Percentiles rank a stretch among this genome's conserved stretches.
These are phyloP conservation scores for Trypethelium eluteriae DNA, from an alignment of 495 filamentous ascomycete species.

Conservation along the genomic window DNA sequence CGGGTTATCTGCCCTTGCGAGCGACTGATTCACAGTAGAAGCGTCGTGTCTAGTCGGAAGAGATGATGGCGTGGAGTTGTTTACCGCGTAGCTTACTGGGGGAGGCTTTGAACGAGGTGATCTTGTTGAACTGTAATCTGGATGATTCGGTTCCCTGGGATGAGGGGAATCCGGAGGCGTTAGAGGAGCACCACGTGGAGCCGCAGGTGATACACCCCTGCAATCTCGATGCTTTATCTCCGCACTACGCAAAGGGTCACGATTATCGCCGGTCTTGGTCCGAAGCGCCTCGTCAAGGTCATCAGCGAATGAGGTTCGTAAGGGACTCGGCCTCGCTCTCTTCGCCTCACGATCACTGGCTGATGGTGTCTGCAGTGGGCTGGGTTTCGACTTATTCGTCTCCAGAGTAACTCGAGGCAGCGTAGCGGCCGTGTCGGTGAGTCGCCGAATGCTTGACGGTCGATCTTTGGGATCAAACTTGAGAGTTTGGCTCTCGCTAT, in stretches of 20 bases:
- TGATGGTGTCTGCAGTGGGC: neutral
- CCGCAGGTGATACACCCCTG: neutral
- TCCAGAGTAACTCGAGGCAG: neutral
- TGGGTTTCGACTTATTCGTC: neutral
- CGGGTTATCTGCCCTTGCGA: neutral
- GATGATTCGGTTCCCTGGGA: neutral
- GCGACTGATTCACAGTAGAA: neutral
- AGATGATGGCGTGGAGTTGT: neutral
- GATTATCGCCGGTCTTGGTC: neutral
- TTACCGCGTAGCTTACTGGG: neutral
- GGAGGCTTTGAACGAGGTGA: constrained; percentile 14
- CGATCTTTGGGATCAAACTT: constrained; percentile 6
- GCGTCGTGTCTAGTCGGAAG: neutral
- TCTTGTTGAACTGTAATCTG: neutral
- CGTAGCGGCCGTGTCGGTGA: neutral
- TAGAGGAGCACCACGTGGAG: neutral
- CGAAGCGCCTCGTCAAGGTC: neutral
- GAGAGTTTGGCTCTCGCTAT: constrained; percentile 7
- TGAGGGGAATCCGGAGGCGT: neutral
- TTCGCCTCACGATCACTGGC: neutral
- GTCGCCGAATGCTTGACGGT: neutral
- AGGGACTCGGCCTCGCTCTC: neutral
- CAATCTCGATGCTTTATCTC: neutral
- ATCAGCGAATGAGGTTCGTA: neutral
- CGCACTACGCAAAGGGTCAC: neutral